phyloP scores from a whole-genome alignment of 2,329 filamentous ascomycete species.

The Sclerotinia trifoliorum region DNA sequence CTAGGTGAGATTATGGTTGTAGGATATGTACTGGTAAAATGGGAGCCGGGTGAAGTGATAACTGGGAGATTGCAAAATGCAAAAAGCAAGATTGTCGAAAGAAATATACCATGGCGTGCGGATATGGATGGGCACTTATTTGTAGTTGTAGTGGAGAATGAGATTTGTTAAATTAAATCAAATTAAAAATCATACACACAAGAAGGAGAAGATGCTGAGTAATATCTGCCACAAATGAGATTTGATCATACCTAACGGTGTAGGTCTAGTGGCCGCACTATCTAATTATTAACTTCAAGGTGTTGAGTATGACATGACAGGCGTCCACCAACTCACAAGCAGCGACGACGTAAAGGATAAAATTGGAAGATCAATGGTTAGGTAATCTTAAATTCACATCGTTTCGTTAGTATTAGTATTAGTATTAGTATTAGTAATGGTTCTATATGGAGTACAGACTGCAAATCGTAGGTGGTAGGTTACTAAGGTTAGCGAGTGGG shows the following conservation, averaged over 20 bases:
- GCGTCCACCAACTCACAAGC: too few species aligned
- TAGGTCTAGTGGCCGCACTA: too few species aligned
- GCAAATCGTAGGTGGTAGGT: background rate
- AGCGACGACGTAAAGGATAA: too few species aligned
- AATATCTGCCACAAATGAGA: background rate
- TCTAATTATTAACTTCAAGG: background rate
- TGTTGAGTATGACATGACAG: too few species aligned
- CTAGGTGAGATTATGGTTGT: background rate
- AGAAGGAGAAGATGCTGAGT: background rate
- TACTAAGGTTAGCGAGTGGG: too few species aligned
- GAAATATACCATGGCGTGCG: conserved; percentile 1
- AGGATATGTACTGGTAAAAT: conserved; percentile 9
- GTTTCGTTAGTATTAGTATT: too few species aligned
- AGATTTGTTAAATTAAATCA: background rate
- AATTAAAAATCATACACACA: background rate
- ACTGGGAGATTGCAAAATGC: background rate
- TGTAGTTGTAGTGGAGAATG: background rate
- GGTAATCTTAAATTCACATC: too few species aligned
- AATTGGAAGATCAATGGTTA: background rate
- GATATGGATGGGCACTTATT: background rate
- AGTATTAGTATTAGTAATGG: too few species aligned
- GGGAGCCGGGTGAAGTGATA: background rate
- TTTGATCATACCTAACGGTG: background rate
- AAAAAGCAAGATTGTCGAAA: conserved; percentile 1
- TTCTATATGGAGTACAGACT: too few species aligned